Percentiles rank a stretch among this genome's conserved stretches.
These are phyloP conservation scores for Thermomucor indicae-seudaticae DNA, from an alignment of 371 early-diverging fungal genomes.

Conservation along the genomic window DNA sequence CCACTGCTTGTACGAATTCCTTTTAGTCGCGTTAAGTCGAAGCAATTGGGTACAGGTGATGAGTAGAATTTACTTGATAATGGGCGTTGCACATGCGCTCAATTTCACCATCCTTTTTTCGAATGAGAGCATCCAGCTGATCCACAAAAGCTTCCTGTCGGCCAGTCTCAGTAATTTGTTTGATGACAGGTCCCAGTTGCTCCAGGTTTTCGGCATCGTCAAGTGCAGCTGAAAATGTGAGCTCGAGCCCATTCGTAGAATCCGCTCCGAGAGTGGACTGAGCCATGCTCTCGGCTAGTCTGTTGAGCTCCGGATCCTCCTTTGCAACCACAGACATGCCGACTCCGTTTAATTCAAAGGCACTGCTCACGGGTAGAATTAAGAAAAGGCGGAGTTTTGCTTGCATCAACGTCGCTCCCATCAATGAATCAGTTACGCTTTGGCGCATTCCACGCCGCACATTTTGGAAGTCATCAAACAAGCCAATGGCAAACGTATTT, in stretches of 20 bases:
- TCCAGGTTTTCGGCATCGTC: constrained; percentile 73
- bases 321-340: too few relatives aligned
- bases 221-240: constrained; percentile 36
- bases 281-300: constrained; percentile 11
- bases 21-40: constrained; percentile 26
- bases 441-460: too few relatives aligned
- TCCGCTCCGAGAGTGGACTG: constrained; percentile 10
- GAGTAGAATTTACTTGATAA: constrained; percentile 66
- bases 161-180: constrained; percentile 83
- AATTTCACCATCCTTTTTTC: constrained; percentile 94
- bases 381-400: too few relatives aligned
- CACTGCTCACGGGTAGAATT: too few relatives aligned
- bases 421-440: too few relatives aligned
- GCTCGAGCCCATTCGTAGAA: constrained; percentile 24
- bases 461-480: too few relatives aligned
- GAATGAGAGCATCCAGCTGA: constrained; percentile 75
- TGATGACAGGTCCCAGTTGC: constrained; percentile 86
- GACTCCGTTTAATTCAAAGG: too few relatives aligned
- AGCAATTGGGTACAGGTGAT: background rate
- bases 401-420: too few relatives aligned
- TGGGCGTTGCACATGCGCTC: constrained; percentile 95
- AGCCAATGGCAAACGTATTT: too few relatives aligned
- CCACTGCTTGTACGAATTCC: constrained; percentile 96
- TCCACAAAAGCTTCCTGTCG: constrained; percentile 86
- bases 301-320: constrained; percentile 10